Evolutionary conservation across 768 basidiomycete genomes (phyloP).

Genomic region (Russula emetica): DNA sequence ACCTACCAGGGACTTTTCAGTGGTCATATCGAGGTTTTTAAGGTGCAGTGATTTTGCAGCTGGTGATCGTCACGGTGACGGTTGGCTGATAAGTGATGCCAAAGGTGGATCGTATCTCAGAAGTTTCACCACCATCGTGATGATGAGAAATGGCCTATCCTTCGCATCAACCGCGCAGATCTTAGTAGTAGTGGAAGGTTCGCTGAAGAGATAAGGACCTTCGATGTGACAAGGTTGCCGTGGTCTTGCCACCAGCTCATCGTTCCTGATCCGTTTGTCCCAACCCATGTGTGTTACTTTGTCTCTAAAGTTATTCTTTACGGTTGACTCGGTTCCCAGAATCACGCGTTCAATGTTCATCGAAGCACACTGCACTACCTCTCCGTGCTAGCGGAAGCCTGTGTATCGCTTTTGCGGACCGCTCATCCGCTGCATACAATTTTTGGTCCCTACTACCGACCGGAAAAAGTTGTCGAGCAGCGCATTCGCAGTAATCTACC

Average conservation of each 20-base stretch:
- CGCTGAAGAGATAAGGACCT: conserved; percentile 8
- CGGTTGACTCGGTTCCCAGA: conserved; percentile 8
- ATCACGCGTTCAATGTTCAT: conserved; percentile 25
- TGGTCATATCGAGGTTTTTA: conserved; percentile 17
- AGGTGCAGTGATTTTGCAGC: conserved; percentile 17
- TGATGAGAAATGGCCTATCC: conserved; percentile 15
- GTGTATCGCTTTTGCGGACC: conserved; percentile 13
- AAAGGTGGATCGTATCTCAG: conserved; percentile 24
- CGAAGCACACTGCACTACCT: conserved; percentile 21
- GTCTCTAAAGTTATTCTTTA: not conserved
- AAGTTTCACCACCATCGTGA: conserved; percentile 13
- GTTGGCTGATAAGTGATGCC: not conserved
- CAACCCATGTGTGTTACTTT: conserved; percentile 17
- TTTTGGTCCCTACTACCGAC: conserved; percentile 24
- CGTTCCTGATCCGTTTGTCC: conserved; percentile 25
- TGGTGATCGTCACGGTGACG: too few relatives aligned
- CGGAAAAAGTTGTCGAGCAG: conserved; percentile 11
- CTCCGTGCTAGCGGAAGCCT: conserved; percentile 17
- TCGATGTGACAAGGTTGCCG: conserved; percentile 9
- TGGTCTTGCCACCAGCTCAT: conserved; percentile 27
- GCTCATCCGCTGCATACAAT: conserved; percentile 16
- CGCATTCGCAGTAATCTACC: not conserved
- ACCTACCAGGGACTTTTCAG: conserved; percentile 12
- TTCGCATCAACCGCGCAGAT: conserved; percentile 14
- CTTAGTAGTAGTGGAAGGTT: not conserved